Evolutionary conservation across 1,284 basidiomycete genomes (phyloP), one percentile per base, ranked within the genome.

Genomic region (Ganoderma leucocontextum): DNA sequence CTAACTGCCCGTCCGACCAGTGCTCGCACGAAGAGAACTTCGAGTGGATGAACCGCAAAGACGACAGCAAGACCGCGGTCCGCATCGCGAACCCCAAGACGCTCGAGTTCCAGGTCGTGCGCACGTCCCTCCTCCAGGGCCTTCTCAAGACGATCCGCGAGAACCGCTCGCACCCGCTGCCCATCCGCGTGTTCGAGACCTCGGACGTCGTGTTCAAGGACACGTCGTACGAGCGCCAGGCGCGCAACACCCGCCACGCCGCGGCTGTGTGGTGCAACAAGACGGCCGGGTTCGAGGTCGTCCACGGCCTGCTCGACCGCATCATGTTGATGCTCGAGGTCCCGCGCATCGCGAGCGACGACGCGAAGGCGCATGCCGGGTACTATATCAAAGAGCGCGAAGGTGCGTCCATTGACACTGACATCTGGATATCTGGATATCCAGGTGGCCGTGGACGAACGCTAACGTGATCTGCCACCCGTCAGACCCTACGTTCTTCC

Each of bases 11-110:
- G 41, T 38, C 60, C 12, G 47, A 19, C 15, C 75, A 97, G 93
- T 99, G 98, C 83, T 97, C 96, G 22, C 95, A 97, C 79, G 97
- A 99, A 80, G 97, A 99, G 82, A 99, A 99, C 83, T 99, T 98
- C 78, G 91, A 89, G 61, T 97, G 91, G 85, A 85, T 99, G 72
- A 97, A 98, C 82, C 92, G 91, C 68, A 79, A 84, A 61, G 97
- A 99, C 80, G 91, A 95, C 70, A 91, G 91, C 38, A 88, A 87
- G 60, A 86, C 88, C 42, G 97, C 94, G 10, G 91, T 99, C 73
- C 93, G 93, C 67, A 94, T 99, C 71, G 96, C 93, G 67, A 99
- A 99, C 81, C 97, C 97, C 1, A 98, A 98, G 82, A 96, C 97
- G 49, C 87, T 96, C 72, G 98, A 99, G 81, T 99, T 98, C 84